These are phyloP conservation scores for Aspergillus sp. DNA, from an alignment of 2,329 filamentous ascomycete species.

Conservation along the genomic window DNA sequence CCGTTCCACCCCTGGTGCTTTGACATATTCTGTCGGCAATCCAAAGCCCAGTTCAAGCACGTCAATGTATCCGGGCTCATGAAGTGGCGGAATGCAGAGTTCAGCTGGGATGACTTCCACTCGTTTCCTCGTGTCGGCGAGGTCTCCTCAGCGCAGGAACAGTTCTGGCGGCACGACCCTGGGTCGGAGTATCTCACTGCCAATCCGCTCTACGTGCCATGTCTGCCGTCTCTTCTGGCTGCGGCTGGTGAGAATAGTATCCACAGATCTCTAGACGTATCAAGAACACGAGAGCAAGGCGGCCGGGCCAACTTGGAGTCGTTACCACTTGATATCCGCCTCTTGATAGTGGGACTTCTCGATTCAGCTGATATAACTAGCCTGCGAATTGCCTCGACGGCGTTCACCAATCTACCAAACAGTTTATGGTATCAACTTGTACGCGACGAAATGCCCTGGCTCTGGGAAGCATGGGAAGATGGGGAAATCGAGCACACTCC, in stretches of 20 bases:
- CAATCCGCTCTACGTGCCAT: conserved; percentile 17
- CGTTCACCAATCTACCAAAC: conserved; percentile 13
- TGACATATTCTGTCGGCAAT: conserved; percentile 19
- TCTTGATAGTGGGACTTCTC: conserved; percentile 4
- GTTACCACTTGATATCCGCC: conserved; percentile 10
- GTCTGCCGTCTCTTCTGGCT: conserved; percentile 5
- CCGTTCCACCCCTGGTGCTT: conserved; percentile 25
- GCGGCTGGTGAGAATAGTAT: not conserved
- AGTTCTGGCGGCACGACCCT: conserved; percentile 9
- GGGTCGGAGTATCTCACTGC: conserved; percentile 16
- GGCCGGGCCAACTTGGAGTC: not conserved
- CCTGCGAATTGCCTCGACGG: conserved; percentile 9
- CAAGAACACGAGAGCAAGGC: no score
- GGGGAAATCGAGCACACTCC: not conserved
- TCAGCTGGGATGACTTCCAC: not conserved
- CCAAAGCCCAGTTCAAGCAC: conserved; percentile 12
- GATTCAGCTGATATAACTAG: conserved; percentile 7
- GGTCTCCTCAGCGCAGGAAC: not conserved
- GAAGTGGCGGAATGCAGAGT: conserved; percentile 17
- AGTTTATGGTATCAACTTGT: conserved; percentile 15
- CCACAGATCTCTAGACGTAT: no score
- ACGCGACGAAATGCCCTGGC: conserved; percentile 20
- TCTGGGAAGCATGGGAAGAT: conserved; percentile 15
- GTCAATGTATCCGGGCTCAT: conserved; percentile 13
- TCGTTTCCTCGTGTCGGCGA: not conserved